Base-by-base conservation (phyloP, 495 filamentous ascomycete genomes). In the Xylaria intraflava region DNA sequence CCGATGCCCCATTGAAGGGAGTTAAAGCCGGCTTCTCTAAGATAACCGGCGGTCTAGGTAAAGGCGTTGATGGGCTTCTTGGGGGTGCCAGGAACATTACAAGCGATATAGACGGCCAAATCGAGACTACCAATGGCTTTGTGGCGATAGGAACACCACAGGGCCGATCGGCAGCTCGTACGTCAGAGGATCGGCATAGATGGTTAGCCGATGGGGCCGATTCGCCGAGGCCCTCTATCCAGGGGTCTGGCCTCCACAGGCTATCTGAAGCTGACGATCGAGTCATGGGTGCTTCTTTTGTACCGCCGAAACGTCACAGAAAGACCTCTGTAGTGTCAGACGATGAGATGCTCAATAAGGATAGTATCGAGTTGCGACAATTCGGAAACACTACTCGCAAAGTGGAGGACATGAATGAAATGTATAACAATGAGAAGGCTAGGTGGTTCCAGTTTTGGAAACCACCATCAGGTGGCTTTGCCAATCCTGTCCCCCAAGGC, bases 51-150 rank as follows among this genome's bases (percentile, higher is more conserved):
- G 60, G 66, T 8, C 47, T 76, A n/a, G 69, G 63, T 43, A 73
- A 71, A 46, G 72, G 70, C 20, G 67, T 70, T 23, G 65, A 62
- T 53, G 74, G 69, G 9, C 55, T 78, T 39, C 51, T 71, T 3
- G 69, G 69, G 39, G 81, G 81, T 9, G 63, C 82, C 31, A 76
- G 65, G 35, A 78, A 73, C 20, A 73, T 90, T 17, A 80, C 82
- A 5, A 78, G 82, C 14, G 83, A 82, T 29, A 73, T 92, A 10
- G 86, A 77, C 43, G 70, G 61, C 19, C 74, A 77, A 30, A 58
- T 88, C 24, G 74, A 76, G 43, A 75, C 72, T 16, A 82, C 76
- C 10, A 75, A 78, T 27, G 84, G 81, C 3, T 82, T 82, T 48
- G 59, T 73, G 38, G 62, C 70, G 22, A 65, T 78, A 46, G 59